A percentile compares a stretch with the other conserved stretches of the same genome.
phyloP scores from a whole-genome alignment of 306 rosid genomes.

The Lathyrus tuberosus region DNA sequence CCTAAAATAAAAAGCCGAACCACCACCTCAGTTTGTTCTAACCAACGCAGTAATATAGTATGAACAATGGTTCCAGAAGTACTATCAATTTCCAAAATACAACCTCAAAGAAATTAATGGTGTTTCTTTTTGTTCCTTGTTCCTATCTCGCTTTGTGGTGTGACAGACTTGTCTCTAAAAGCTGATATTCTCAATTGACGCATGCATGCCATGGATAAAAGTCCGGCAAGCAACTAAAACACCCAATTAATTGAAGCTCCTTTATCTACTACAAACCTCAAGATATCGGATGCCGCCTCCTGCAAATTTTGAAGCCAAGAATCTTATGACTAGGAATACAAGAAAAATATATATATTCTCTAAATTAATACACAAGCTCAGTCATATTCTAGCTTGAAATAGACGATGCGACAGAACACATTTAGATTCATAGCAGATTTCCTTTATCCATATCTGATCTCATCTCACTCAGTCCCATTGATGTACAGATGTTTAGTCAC shows the following conservation, averaged over 20 bases:
- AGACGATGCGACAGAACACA: neutral
- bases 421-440: constrained; percentile 10
- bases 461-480: neutral
- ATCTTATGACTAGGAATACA: constrained; percentile 17
- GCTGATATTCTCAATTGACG: constrained; percentile 48
- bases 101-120: constrained; percentile 36
- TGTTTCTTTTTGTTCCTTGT: neutral
- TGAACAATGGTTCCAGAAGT: constrained; percentile 37
- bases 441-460: constrained; percentile 8
- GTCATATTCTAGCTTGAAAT: constrained; percentile 20
- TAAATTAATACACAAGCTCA: constrained; percentile 10
- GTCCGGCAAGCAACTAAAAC: constrained; percentile 58
- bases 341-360: neutral
- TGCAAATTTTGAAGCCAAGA: constrained; percentile 46
- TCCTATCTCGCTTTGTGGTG: constrained; percentile 39
- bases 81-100: constrained; percentile 33
- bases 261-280: constrained; percentile 54
- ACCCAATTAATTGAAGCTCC: constrained; percentile 47
- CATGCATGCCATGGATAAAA: constrained; percentile 59
- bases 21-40: constrained; percentile 45
- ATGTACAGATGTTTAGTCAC: neutral
- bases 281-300: constrained; percentile 89
- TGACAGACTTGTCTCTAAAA: constrained; percentile 44
- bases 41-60: constrained; percentile 44
- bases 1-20: constrained; percentile 34